Evolutionary conservation across 140 eudicot species (phyloP), one percentile per base, ranked within the genome.

Genomic region (Oenanthe javanica): DNA sequence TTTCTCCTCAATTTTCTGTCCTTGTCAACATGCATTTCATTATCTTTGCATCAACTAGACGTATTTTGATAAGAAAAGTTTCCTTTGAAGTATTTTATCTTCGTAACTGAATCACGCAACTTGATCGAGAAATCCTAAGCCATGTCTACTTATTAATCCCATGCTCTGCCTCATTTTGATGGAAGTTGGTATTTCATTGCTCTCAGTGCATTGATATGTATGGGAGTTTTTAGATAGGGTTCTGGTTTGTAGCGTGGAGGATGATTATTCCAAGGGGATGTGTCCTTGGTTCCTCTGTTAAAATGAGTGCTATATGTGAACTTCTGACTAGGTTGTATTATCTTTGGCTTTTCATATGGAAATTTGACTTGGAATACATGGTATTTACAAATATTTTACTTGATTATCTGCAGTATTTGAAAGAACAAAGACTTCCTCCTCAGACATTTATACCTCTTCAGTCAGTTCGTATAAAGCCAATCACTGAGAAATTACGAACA

Each of bases 351-450:
- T 46, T 1, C 10, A 23, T 11, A 46, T 74, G 52, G 57, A 25
- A 45, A 21, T 73, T 73, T 46, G 43, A 48, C 5, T 21, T 11
- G 12, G 18, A 51, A 45, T 38, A 42, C 63, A 8, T 23, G 19
- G 54, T 55, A 50, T 59, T 72, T 59, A 2, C 9, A 77, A 9
- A 46, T 75, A 14, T 63, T 14, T 40, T 78, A 47, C 72, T 76
- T 81, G 74, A 82, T 78, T 79, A 10, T 77, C 48, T 87, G 80
- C 91, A 96, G 99, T 96, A 96, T 84, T 57, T 96, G 88, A 96
- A 96, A 86, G 97, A 92, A 81, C 99, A 92, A 79, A 89, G 98
- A 88, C 99, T 96, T 88, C 99, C 99, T 66, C 99, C 99, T 51
- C 88, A 91, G 93, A 96, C 99, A 73, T 96, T 96, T 81, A 96